phyloP scores from a whole-genome alignment of 176 grass and related monocot genomes.

The Cenchrus purpureus region DNA sequence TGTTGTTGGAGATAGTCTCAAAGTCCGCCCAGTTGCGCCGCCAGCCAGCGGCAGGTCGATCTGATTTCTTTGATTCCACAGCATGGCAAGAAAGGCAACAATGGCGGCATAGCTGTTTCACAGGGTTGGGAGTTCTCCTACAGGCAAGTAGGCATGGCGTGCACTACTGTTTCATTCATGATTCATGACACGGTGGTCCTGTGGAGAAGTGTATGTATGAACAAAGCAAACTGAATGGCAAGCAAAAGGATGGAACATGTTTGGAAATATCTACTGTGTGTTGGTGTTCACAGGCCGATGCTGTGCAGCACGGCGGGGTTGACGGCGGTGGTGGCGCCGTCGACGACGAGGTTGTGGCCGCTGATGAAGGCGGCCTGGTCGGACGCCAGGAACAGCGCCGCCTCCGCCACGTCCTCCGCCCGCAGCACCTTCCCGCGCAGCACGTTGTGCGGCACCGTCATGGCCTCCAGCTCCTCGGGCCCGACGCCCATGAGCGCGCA shows the following conservation, averaged over 20 bases:
- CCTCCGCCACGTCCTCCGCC: conserved; percentile 52
- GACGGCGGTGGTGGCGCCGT: conserved; percentile 65
- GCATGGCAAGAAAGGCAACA: neutral
- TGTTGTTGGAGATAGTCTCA: too few species aligned
- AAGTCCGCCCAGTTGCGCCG: neutral
- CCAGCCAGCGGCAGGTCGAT: neutral
- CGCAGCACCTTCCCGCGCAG: conserved; percentile 67
- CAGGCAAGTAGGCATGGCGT: neutral
- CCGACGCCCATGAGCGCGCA: conserved; percentile 27
- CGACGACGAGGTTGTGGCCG: conserved; percentile 78
- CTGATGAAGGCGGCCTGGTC: conserved; percentile 71
- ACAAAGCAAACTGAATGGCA: neutral
- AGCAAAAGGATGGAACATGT: neutral
- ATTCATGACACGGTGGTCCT: neutral
- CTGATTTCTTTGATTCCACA: neutral
- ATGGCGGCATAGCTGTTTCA: neutral
- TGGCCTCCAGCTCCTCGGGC: conserved; percentile 50
- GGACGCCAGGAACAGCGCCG: conserved; percentile 75
- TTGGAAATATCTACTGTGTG: neutral
- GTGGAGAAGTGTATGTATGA: neutral
- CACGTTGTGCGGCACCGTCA: conserved; percentile 10
- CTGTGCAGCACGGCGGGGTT: conserved; percentile 42
- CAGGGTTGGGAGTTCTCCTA: neutral
- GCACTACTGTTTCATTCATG: neutral
- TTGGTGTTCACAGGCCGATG: conserved; percentile 23